These are phyloP conservation scores for Cryphonectria radicalis DNA, from an alignment of 2,329 filamentous ascomycete species.

Conservation along the genomic window DNA sequence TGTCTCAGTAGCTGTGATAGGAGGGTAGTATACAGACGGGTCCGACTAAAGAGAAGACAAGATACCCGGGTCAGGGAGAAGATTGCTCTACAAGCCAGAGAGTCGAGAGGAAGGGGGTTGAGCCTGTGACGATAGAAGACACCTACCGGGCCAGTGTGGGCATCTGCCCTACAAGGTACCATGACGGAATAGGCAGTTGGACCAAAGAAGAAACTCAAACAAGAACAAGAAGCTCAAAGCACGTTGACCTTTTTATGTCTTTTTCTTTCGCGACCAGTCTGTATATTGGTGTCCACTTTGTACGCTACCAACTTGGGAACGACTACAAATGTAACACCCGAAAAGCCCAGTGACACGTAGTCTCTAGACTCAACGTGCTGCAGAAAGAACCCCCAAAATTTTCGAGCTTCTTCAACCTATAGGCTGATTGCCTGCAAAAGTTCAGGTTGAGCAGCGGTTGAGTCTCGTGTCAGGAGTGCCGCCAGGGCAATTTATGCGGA, in stretches of 20 bases:
- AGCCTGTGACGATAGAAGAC: background rate
- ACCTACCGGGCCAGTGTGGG: background rate
- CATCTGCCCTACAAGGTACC: background rate
- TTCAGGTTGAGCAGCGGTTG: background rate
- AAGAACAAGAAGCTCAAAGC: background rate
- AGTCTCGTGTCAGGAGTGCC: slow-evolving; percentile 26
- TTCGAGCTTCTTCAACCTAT: slow-evolving; percentile 4
- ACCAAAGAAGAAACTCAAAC: background rate
- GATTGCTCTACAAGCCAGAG: background rate
- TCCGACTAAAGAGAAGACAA: background rate
- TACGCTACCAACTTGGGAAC: background rate
- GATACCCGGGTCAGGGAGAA: background rate
- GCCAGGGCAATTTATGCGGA: slow-evolving; percentile 62
- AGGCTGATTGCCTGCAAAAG: background rate
- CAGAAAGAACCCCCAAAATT: background rate
- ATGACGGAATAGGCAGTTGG: background rate
- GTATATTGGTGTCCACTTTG: slow-evolving; percentile 8
- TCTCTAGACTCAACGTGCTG: background rate
- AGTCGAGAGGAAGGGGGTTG: background rate
- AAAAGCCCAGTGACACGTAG: slow-evolving; percentile 9
- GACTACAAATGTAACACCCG: slow-evolving; percentile 13
- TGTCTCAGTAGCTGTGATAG: background rate
- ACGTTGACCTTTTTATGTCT: background rate
- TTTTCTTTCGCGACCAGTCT: background rate
- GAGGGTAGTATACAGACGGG: background rate